These are phyloP conservation scores for Xerocomus brunneocitrinus DNA, from an alignment of 768 basidiomycete genomes.

Conservation along the genomic window DNA sequence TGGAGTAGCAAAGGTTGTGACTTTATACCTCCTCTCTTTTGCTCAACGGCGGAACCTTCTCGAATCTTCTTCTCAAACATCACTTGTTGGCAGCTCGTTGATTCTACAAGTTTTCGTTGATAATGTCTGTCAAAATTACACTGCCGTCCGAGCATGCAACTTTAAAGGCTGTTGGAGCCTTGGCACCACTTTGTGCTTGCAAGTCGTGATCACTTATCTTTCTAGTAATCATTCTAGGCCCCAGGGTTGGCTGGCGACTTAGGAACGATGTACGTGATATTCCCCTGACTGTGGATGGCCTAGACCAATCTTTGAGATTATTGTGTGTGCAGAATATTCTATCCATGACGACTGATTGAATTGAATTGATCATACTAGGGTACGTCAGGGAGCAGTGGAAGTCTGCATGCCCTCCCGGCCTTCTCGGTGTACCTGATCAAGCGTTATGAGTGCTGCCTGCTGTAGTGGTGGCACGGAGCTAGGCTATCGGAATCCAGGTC, in stretches of 20 bases:
- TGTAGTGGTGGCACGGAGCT: neutral
- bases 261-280: neutral
- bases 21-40: conserved; percentile 20
- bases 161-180: neutral
- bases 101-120: neutral
- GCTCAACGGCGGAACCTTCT: conserved; percentile 25
- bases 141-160: neutral
- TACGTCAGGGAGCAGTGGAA: neutral
- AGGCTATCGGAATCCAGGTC: neutral
- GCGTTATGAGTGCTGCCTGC: neutral
- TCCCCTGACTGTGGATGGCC: neutral
- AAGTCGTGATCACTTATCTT: neutral
- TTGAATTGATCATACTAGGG: neutral
- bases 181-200: neutral
- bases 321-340: neutral
- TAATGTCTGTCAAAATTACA: neutral
- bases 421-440: neutral
- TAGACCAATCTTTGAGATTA: neutral
- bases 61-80: conserved; percentile 23
- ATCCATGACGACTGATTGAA: neutral
- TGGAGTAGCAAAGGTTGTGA: neutral
- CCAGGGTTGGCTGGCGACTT: neutral
- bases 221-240: neutral
- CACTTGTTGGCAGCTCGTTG: neutral
- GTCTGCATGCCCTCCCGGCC: neutral